Base-by-base conservation (phyloP, 805 yeast species). In the Cyberlindnera petersonii region DNA sequence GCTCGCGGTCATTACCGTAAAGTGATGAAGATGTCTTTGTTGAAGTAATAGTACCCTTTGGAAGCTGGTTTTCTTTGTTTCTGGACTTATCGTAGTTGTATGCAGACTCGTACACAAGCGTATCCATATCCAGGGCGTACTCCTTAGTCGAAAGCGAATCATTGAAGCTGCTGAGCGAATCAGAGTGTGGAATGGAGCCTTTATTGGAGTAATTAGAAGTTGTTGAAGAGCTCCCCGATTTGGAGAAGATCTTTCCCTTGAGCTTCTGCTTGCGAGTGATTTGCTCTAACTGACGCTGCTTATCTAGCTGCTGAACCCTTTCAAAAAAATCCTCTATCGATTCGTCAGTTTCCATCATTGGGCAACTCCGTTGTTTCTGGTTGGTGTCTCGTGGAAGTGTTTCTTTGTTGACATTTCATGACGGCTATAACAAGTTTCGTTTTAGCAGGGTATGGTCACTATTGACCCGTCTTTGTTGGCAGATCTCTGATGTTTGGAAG, bases 31-130 rank as follows among this genome's bases (percentile, higher is more conserved):
- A 19, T 20, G 19, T 4, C 9, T 17, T 6, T 19, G 24, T 30
- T n/a, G n/a, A n/a, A n/a, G n/a, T n/a, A n/a, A n/a, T n/a, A n/a
- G n/a, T n/a, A n/a, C n/a, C n/a, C 24, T 6, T 6, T 21, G 33
- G 33, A 9, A 6, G 21, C 1, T 28, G 17, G 16, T 27, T 23
- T 18, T 31, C 33, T n/a, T 34, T 24, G 28, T 31, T 44, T 18
- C 37, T 31, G 4, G 67, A 88, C 23, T 65, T 60, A 9, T 66
- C 64, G 7, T 59, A 53, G 47, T 77, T 79, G 63, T 91, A 84
- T 4, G 81, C 72, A 35, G 67, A 59, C 59, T 83, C 89, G 40
- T 68, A 70, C 64, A 79, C 71, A 50, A 82, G 66, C 6, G 66
- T 62, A 45, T 61, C 63, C 39, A 69, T 58, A 22, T 49, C 40